phyloP scores from a whole-genome alignment of 768 basidiomycete species.

The Lentinula edodes region DNA sequence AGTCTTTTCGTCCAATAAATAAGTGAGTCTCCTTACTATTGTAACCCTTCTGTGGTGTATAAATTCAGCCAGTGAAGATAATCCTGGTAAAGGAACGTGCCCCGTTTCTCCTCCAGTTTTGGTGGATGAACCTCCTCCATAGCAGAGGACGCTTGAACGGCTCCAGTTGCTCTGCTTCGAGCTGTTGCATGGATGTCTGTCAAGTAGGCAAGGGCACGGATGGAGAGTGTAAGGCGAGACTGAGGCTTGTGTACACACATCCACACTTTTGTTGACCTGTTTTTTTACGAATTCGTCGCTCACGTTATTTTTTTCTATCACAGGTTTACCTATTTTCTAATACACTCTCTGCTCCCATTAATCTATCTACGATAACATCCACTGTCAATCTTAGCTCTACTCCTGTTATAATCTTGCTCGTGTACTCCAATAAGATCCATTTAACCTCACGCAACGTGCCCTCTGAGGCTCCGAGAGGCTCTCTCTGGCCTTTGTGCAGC shows the following conservation, averaged over 20 bases:
- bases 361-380: too few species aligned
- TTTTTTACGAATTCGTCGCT: not conserved
- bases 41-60: constrained; percentile 11
- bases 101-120: constrained; percentile 36
- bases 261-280: not conserved
- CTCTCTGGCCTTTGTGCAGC: too few species aligned
- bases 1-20: constrained; percentile 9
- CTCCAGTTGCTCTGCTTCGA: constrained; percentile 14
- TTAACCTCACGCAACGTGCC: too few species aligned
- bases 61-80: constrained; percentile 57
- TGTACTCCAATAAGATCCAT: too few species aligned
- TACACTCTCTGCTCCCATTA: too few species aligned
- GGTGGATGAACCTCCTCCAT: constrained; percentile 27
- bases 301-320: too few species aligned
- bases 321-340: too few species aligned
- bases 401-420: too few species aligned
- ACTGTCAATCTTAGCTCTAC: too few species aligned
- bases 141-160: constrained; percentile 21
- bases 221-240: constrained; percentile 89
- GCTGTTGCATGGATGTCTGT: constrained; percentile 13
- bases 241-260: constrained; percentile 24
- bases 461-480: too few species aligned
- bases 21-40: constrained; percentile 23
- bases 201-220: constrained; percentile 51
- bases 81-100: constrained; percentile 87